Conservation (phyloP, 73 alveolate genomes). For the Tetrahymena elliotti region DNA sequence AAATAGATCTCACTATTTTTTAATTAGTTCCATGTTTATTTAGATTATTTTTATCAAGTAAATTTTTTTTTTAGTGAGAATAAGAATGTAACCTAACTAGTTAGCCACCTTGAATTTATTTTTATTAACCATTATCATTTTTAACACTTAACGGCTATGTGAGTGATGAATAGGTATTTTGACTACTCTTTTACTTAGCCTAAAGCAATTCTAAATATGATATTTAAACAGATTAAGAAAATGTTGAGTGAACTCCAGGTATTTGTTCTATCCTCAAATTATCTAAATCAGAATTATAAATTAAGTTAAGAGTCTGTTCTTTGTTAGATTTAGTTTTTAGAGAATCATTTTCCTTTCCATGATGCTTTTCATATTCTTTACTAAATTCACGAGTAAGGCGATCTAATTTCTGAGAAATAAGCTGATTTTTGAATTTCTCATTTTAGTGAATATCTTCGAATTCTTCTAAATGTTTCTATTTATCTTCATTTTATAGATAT, state of each 20-base stretch:
- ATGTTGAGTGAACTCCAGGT: background rate
- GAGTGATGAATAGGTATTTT: background rate
- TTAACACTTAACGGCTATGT: background rate
- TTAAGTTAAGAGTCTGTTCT: background rate
- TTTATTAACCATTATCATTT: background rate
- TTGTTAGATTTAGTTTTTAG: background rate
- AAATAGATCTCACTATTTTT: background rate
- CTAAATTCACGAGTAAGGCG: background rate
- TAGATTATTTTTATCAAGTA: background rate
- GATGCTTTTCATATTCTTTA: background rate
- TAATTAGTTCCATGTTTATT: background rate
- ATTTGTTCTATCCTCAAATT: background rate
- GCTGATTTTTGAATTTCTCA: background rate
- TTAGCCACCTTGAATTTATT: background rate
- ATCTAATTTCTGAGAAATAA: background rate
- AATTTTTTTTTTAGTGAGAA: background rate
- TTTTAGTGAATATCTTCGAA: background rate
- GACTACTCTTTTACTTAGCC: background rate
- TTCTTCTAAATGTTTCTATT: background rate
- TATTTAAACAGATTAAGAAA: background rate
- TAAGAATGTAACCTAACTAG: background rate
- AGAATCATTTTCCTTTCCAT: background rate
- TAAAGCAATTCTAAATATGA: background rate
- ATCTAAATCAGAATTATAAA: background rate
- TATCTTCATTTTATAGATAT: no score